Base-by-base conservation (phyloP, 345 rosid species). In the Garcia nutans region DNA sequence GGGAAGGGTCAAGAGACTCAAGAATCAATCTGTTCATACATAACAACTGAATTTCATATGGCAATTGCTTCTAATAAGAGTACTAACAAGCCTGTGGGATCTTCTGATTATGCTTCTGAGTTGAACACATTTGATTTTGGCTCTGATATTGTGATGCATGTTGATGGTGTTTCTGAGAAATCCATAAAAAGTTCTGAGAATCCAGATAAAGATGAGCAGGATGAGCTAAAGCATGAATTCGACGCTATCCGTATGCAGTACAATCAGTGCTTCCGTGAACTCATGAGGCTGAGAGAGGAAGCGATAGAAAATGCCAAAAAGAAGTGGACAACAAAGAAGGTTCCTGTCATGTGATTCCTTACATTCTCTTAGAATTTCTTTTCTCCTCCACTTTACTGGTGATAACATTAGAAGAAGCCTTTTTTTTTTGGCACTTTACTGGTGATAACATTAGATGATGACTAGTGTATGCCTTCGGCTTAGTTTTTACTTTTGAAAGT, bases 221-320 rank as follows among this genome's bases (percentile, higher is more conserved):
- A 69, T 19, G 90, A 80, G 44, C 88, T 89, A 49, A 86, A 88
- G 86, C 77, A 74, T 73, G 92, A 90, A 80, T 85, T 93, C 9
- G 79, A 86, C 56, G 69, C 84, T n/a, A 88, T 91, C 59, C 85
- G 86, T 70, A 44, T 86, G 11, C 90, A 87, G 65, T 91, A 83
- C 81, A 79, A 81, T 52, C 86, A 86, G 69, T 88, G 88, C 73
- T 73, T 88, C 61, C 88, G 84, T 61, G 92, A 91, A 79, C 89
- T 93, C 12, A 8, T 78, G 80, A 89, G 81, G 88, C 75, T 84
- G 79, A 88, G 89, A 75, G 96, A 91, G 72, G 96, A 85, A 74
- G 96, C 90, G 15, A 83, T 87, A 62, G 90, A 80, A 75, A 82
- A 77, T 70, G 91, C 89, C 72, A 86, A 85, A 69, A 85, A 79